Base-by-base conservation (phyloP, 495 filamentous ascomycete genomes). In the Penicillium verhagenii region DNA sequence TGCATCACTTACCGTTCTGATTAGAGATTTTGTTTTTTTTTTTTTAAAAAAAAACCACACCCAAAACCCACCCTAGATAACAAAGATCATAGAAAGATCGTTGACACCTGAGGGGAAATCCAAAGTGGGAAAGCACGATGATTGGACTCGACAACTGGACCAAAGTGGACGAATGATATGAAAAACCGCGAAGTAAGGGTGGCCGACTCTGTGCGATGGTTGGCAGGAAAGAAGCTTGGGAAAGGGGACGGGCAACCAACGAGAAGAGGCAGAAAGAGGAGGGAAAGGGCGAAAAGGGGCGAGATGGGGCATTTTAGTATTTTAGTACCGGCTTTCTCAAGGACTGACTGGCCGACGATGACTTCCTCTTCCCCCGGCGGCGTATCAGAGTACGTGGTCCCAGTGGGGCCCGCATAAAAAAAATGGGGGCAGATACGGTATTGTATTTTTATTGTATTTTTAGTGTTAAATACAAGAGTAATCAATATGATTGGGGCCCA, bases 211-310 rank as follows among this genome's bases (percentile, higher is more conserved):
- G 61, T 63, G 62, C 65, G 59, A 63, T 66, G 63, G 63, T 68
- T 68, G 65, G 65, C 62, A 61, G 64, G 53, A 49, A 50, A 38
- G 33, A 40, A 58, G 54, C 54, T 31, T n/a, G 28, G 23, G 53
- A 57, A 66, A 67, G 61, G 63, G 59, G 58, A 55, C 58, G 69
- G 72, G 72, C 64, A 67, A 73, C 72, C 74, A 77, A 77, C 74
- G 72, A 77, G 74, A 75, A 64, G 60, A 59, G 71, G 71, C 72
- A 74, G 71, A 71, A 61, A 57, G 54, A 60, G 59, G 64, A 63
- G 67, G 59, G 67, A 75, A 69, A 67, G 63, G 65, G 69, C 62
- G 66, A 72, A 68, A 68, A 73, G 70, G 63, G 19, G 70, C 47
- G 67, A 59, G 72, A 76, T 74, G 72, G 73, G 68, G 73, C 71